phyloP scores from a whole-genome alignment of 306 rosid genomes.

The Dryas alaskensis region DNA sequence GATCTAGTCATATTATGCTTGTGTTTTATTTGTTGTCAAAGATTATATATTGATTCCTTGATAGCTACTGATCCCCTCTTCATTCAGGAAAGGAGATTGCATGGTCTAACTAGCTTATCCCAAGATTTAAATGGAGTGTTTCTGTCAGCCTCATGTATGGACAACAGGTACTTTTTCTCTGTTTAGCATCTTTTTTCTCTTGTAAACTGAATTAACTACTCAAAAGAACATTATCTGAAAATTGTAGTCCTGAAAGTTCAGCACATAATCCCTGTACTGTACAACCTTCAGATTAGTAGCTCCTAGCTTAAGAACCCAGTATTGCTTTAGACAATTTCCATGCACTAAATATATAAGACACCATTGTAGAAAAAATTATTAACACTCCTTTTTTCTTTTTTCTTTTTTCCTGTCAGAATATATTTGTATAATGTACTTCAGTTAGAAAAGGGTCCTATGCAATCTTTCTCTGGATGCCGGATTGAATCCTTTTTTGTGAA shows the following conservation, averaged over 20 bases:
- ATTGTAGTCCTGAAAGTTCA: neutral
- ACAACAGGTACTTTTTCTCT: slow-evolving; percentile 56
- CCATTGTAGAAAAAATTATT: neutral
- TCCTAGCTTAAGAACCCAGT: neutral
- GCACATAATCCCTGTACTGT: neutral
- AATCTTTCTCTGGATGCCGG: slow-evolving; percentile 68
- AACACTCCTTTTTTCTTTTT: neutral
- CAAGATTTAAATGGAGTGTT: slow-evolving; percentile 81
- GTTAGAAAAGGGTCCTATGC: slow-evolving; percentile 77
- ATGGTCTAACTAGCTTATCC: slow-evolving; percentile 94
- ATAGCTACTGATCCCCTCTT: slow-evolving; percentile 3
- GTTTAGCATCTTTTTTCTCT: slow-evolving; percentile 1
- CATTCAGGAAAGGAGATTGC: slow-evolving; percentile 64
- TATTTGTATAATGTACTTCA: slow-evolving; percentile 74
- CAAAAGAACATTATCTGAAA: neutral
- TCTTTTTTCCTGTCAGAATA: slow-evolving; percentile 45
- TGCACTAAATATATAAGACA: neutral
- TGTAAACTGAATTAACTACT: slow-evolving; percentile 7
- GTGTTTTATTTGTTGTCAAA: neutral
- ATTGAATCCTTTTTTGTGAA: slow-evolving; percentile 86
- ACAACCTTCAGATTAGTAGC: slow-evolving; percentile 2
- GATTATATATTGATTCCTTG: neutral
- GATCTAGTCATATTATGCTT: neutral
- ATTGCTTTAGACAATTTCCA: neutral
- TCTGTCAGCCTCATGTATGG: slow-evolving; percentile 93